These are phyloP conservation scores for Diaporthe vaccinii DNA, from an alignment of 2,329 filamentous ascomycete genomes.

Conservation along the genomic window DNA sequence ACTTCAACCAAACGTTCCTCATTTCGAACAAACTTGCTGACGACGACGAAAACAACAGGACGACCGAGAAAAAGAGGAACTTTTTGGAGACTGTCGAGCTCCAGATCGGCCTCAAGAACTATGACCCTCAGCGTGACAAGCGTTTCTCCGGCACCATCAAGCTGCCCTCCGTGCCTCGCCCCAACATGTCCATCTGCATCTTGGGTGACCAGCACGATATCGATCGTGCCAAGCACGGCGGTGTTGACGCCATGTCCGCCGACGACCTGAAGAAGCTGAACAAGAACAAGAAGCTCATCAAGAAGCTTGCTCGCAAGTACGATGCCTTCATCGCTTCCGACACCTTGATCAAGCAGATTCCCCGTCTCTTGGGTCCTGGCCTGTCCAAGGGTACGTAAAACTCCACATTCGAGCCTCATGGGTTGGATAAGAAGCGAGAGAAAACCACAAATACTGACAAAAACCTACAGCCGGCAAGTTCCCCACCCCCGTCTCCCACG, in stretches of 20 bases:
- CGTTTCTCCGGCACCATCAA: constrained; percentile 99
- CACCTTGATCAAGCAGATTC: constrained; percentile 98
- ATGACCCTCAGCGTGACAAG: constrained; percentile 99
- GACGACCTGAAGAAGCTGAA: constrained; percentile 99
- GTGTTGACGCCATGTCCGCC: constrained; percentile 96
- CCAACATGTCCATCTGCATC: constrained; percentile 89
- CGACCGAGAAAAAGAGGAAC: constrained; percentile 92
- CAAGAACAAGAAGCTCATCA: constrained; percentile 99
- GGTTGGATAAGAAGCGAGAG: background rate
- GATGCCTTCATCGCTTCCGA: constrained; percentile 99
- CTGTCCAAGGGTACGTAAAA: constrained; percentile 89
- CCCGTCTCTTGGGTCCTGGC: constrained; percentile 98
- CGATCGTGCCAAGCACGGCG: constrained; percentile 99
- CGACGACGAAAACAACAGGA: constrained; percentile 27
- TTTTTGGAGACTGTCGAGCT: constrained; percentile 87
- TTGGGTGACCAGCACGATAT: constrained; percentile 92
- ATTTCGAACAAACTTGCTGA: background rate
- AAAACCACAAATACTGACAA: constrained; percentile 3
- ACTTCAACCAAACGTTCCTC: too few species aligned
- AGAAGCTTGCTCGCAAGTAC: constrained; percentile 99
- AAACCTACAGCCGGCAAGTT: constrained; percentile 89
- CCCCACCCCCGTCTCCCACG: constrained; percentile 97
- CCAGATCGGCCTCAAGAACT: constrained; percentile 71
- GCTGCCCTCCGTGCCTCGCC: constrained; percentile 91
- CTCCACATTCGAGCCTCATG: constrained; percentile 41